Conservation (phyloP, 257 asterid genomes). For the Nemophila menziesii region DNA sequence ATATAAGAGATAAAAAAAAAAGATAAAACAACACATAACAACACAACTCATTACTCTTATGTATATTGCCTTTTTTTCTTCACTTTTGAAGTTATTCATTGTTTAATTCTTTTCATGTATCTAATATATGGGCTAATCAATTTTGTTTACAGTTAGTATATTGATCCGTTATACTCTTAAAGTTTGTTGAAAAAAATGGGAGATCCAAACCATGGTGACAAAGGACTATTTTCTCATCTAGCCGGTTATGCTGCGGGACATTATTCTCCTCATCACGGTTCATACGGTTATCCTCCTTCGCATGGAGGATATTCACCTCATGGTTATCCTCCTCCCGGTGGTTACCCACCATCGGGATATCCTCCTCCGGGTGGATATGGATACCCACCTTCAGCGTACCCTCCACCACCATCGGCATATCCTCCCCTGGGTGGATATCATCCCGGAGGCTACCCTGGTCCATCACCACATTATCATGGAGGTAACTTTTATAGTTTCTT, state of each 20-base stretch:
- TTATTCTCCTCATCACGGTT: constrained; percentile 19
- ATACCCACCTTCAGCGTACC: constrained; percentile 25
- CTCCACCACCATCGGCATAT: constrained; percentile 29
- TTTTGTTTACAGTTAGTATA: background rate
- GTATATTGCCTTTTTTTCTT: too few species aligned
- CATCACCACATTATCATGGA: constrained; percentile 26
- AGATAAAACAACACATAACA: too few species aligned
- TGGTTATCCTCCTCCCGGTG: constrained; percentile 19
- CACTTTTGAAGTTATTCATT: too few species aligned
- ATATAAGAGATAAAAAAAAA: too few species aligned
- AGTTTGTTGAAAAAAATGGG: constrained; percentile 9
- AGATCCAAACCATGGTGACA: constrained; percentile 1
- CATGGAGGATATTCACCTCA: constrained; percentile 15
- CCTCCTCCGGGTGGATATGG: constrained; percentile 27
- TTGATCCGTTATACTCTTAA: too few species aligned
- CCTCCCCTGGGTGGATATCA: constrained; percentile 48
- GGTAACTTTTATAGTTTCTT: constrained; percentile 18
- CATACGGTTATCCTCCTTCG: constrained; percentile 18
- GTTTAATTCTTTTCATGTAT: too few species aligned
- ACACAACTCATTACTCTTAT: too few species aligned
- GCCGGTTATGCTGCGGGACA: constrained; percentile 3
- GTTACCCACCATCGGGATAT: constrained; percentile 15
- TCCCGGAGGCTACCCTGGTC: constrained; percentile 43
- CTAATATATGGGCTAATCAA: too few species aligned
- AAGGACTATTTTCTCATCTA: constrained; percentile 2